Evolutionary conservation across 148 eudicot genomes (phyloP).

Genomic region (Tetragonia tetragonoides): DNA sequence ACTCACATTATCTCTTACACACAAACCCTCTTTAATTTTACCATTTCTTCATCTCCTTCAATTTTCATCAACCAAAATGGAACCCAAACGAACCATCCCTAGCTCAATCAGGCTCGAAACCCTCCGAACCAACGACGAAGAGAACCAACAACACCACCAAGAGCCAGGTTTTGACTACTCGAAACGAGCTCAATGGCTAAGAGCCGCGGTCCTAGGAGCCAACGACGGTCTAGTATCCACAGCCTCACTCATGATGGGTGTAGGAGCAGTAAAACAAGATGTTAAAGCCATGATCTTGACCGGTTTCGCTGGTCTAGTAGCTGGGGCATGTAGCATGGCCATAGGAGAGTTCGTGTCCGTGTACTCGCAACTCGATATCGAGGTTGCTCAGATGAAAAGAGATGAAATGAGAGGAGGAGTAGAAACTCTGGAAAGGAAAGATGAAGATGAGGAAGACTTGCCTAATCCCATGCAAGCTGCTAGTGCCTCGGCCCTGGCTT

Average conservation of each 20-base stretch:
- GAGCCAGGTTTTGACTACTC: not conserved
- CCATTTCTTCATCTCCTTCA: not conserved
- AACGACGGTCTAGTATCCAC: conserved; percentile 9
- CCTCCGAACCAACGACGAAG: not conserved
- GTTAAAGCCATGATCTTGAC: conserved; percentile 2
- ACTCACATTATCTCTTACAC: not conserved
- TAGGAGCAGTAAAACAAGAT: not conserved
- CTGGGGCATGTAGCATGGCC: conserved; percentile 15
- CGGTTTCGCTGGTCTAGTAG: conserved; percentile 4
- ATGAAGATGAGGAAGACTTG: conserved; percentile 4
- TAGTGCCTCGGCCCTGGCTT: not conserved
- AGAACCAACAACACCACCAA: not conserved
- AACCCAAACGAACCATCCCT: not conserved
- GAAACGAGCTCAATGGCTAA: conserved; percentile 10
- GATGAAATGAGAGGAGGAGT: not conserved
- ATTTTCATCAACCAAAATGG: not conserved
- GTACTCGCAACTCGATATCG: conserved; percentile 9
- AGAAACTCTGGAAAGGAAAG: not conserved
- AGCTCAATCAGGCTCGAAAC: not conserved
- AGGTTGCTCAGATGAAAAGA: conserved; percentile 3
- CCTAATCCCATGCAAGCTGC: conserved; percentile 10
- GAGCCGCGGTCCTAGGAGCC: conserved; percentile 16
- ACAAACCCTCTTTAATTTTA: not conserved
- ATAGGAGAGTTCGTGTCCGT: conserved; percentile 13
- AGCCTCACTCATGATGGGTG: no score